These are phyloP conservation scores for Megacollybia marginata DNA, from an alignment of 768 basidiomycete species.

Conservation along the genomic window DNA sequence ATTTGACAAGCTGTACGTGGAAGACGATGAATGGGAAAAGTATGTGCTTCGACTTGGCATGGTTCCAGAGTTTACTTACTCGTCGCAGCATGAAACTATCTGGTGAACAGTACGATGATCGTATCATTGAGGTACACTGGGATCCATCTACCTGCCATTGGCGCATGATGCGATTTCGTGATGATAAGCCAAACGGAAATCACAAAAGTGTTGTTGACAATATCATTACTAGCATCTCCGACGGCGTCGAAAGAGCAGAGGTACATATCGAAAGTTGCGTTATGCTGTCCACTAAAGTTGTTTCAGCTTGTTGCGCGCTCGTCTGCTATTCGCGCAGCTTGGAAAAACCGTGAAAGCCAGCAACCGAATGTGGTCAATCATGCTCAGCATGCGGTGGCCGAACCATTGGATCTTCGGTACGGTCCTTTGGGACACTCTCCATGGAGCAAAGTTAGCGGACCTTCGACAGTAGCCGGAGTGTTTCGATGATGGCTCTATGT, in stretches of 20 bases:
- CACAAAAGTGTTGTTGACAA: conserved; percentile 78
- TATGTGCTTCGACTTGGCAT: conserved; percentile 30
- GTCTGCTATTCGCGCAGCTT: conserved; percentile 56
- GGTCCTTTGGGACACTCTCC: conserved; percentile 57
- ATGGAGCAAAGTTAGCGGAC: conserved; percentile 74
- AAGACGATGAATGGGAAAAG: conserved; percentile 92
- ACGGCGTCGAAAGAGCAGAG: conserved; percentile 85
- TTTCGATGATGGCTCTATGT: conserved; percentile 47
- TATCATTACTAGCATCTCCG: conserved; percentile 85
- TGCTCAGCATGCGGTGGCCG: conserved; percentile 9
- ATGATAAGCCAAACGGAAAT: conserved; percentile 93
- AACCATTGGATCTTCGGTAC: conserved; percentile 40
- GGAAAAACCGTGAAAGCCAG: conserved; percentile 59
- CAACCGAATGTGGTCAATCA: conserved; percentile 3
- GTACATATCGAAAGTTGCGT: conserved; percentile 38
- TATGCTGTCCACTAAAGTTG: conserved; percentile 1
- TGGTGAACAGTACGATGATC: conserved; percentile 87
- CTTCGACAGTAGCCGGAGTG: conserved; percentile 54
- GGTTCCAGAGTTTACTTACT: background rate
- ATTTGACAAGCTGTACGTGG: conserved; percentile 80
- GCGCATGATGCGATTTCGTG: conserved; percentile 89
- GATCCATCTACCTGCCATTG: conserved; percentile 57
- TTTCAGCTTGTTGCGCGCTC: conserved; percentile 61
- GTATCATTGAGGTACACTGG: conserved; percentile 94
- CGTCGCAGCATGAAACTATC: conserved; percentile 58